Conservation (phyloP, 139 green algal species). For the Chlamydomonas applanata region DNA sequence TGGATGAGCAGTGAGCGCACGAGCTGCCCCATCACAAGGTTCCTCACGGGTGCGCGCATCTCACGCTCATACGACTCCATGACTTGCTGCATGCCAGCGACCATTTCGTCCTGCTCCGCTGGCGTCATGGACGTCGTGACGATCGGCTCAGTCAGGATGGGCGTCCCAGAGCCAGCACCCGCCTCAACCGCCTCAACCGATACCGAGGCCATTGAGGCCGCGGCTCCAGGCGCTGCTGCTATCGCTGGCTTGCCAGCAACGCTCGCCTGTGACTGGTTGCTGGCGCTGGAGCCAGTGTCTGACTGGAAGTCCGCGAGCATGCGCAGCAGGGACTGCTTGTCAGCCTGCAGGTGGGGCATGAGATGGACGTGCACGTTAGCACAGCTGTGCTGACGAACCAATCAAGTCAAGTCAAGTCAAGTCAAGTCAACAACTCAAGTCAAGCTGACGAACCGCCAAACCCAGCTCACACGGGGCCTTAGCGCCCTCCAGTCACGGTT, state of each 20-base stretch:
- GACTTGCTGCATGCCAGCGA: constrained; percentile 68
- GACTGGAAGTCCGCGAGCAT: constrained; percentile 84
- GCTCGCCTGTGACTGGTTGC: not conserved
- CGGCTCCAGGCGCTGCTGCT: not conserved
- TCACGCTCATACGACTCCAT: constrained; percentile 83
- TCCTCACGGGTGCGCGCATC: constrained; percentile 72
- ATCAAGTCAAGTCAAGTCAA: too few relatives aligned
- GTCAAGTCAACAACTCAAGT: too few relatives aligned
- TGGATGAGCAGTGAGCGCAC: constrained; percentile 85
- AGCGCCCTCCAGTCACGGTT: too few relatives aligned
- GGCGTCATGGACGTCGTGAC: not conserved
- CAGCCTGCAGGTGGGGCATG: constrained; percentile 10
- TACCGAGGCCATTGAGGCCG: constrained; percentile 5
- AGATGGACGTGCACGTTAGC: too few relatives aligned
- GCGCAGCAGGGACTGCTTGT: constrained; percentile 65
- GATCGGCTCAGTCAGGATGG: not conserved
- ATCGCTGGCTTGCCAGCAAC: not conserved
- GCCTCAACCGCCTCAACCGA: not conserved
- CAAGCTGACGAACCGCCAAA: too few relatives aligned
- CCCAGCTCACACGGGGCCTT: too few relatives aligned
- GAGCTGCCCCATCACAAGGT: constrained; percentile 77
- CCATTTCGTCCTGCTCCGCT: constrained; percentile 17
- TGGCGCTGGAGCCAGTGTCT: constrained; percentile 29
- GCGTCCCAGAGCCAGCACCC: not conserved
- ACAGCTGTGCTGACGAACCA: too few relatives aligned